Base-by-base conservation (phyloP, 2,329 filamentous ascomycete species). In the Calonectria pseudoturangicola region DNA sequence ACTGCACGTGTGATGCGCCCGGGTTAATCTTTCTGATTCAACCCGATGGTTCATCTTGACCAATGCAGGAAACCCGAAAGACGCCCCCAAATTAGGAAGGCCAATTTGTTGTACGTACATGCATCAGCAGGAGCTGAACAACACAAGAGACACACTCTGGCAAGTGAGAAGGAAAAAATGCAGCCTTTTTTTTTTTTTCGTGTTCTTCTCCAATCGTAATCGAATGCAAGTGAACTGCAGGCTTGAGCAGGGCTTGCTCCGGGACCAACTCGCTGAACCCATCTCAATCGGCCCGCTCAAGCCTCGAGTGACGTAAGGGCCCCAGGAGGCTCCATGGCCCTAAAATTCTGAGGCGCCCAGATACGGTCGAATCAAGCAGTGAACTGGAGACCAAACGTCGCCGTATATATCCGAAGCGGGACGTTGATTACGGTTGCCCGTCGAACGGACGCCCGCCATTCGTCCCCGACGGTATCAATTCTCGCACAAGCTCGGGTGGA, bases 281-380 rank as follows among this genome's bases (percentile, higher is more conserved):
- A 58, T 66, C 21, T 66, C 36, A 75, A 76, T 77, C 76, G 76
- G 77, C 64, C 66, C 72, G 71, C 69, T 21, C 8, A 50, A 39
- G 50, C 13, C 30, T 54, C 15, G 13, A 47, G 66, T 79, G 77
- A 79, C 77, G 77, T 79, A 74, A 79, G 5, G n/a, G 12, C 43
- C 47, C 66, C 36, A 48, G 48, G 41, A 25, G 25, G 68, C 41
- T 50, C 60, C 68, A 65, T 51, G 62, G 66, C 58, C 50, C 50
- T 36, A 48, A 68, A 28, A 56, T 68, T 71, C 58, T 48, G 51
- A 64, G 39, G 30, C 25, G 21, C 41, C 33, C 33, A 48, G 43
- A 58, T 54, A 72, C 72, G 68, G 65, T 68, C 66, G 27, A 58
- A 47, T 68, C 25, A 66, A 63, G 64, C 10, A 50, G 36, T 9